phyloP scores from a whole-genome alignment of 371 early-diverging fungal species.

The Mortierella sp. region DNA sequence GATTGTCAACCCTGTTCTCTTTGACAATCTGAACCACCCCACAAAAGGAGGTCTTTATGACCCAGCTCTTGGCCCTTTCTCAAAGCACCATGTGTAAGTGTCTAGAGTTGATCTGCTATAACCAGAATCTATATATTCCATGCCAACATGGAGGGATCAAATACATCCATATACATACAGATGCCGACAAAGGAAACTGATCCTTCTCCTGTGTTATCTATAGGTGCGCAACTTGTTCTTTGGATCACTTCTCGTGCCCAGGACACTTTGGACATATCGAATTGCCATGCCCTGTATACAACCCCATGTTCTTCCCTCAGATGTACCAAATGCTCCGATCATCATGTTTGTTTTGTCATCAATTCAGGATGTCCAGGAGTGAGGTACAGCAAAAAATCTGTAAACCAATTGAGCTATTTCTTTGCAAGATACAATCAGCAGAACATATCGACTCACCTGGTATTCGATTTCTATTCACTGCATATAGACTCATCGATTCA shows the following conservation, averaged over 20 bases:
- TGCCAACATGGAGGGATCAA: too few species aligned
- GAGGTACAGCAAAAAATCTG: constrained; percentile 61
- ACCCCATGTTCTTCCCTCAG: constrained; percentile 94
- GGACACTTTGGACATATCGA: constrained; percentile 99
- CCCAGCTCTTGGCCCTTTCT: constrained; percentile 95
- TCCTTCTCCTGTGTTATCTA: constrained; percentile 8
- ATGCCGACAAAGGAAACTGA: neutral
- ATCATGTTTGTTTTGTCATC: constrained; percentile 93
- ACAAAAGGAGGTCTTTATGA: constrained; percentile 97
- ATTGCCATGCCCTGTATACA: constrained; percentile 95
- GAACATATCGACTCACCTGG: neutral
- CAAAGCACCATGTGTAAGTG: constrained; percentile 78
- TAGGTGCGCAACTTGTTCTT: constrained; percentile 92
- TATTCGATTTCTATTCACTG: too few species aligned
- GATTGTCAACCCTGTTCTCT: constrained; percentile 89
- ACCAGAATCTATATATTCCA: too few species aligned
- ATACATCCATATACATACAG: neutral
- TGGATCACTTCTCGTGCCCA: constrained; percentile 89
- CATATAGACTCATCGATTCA: constrained; percentile 62
- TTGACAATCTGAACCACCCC: constrained; percentile 95
- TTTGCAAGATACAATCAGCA: neutral
- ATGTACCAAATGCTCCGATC: constrained; percentile 89
- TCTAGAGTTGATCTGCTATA: neutral
- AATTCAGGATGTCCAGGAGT: constrained; percentile 80
- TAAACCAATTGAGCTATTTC: neutral